Percentiles rank a stretch among this genome's conserved stretches.
phyloP scores from a whole-genome alignment of 2,329 filamentous ascomycete species.

The Allantophomopsis lycopodina region DNA sequence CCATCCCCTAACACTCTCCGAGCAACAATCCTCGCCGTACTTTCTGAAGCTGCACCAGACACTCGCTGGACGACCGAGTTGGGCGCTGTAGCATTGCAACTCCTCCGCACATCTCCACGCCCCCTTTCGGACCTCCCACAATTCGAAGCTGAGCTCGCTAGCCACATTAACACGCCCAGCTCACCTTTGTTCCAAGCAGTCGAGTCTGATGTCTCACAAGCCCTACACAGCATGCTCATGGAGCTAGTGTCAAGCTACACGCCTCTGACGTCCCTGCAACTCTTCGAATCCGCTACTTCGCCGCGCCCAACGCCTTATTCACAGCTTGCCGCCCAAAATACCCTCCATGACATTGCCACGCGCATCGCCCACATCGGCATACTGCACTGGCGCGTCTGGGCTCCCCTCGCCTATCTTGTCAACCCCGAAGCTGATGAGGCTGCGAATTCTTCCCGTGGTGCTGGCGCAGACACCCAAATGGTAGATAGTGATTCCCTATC shows the following conservation, averaged over 20 bases:
- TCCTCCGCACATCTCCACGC: constrained; percentile 16
- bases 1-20: constrained; percentile 11
- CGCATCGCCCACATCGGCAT: constrained; percentile 72
- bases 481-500: too few relatives aligned
- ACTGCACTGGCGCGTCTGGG: constrained; percentile 86
- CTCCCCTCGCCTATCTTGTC: constrained; percentile 51
- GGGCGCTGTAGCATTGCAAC: constrained; percentile 16
- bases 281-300: constrained; percentile 18
- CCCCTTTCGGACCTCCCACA: constrained; percentile 13
- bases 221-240: constrained; percentile 15
- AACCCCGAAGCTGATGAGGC: constrained; percentile 14
- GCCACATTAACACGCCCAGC: constrained; percentile 14
- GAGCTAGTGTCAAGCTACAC: constrained; percentile 15
- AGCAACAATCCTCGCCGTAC: constrained; percentile 14
- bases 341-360: constrained; percentile 53
- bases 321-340: not conserved
- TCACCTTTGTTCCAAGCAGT: constrained; percentile 16
- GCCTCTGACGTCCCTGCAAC: constrained; percentile 14
- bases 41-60: constrained; percentile 11
- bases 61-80: constrained; percentile 13
- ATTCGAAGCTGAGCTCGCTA: constrained; percentile 16
- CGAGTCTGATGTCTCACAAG: constrained; percentile 12
- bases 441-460: too few relatives aligned
- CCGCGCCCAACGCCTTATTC: constrained; percentile 7
- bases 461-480: too few relatives aligned